Conservation (phyloP, 345 rosid genomes). For the Lepidium didymum region DNA sequence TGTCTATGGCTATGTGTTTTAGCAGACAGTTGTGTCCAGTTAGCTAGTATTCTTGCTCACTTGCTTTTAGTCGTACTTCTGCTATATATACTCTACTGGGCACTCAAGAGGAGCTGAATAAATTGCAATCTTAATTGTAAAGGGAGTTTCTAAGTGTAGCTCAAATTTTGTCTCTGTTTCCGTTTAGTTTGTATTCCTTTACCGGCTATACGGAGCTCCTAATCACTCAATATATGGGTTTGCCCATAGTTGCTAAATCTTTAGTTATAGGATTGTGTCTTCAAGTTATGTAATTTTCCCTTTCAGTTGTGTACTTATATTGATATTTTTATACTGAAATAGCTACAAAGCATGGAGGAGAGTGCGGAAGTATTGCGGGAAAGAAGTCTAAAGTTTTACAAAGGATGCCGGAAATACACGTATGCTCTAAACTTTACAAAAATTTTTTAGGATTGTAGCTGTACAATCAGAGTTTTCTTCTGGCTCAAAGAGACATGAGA, state of each 20-base stretch:
- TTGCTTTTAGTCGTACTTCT: not conserved
- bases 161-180: not conserved
- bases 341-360: conserved; percentile 94
- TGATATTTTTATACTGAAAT: conserved; percentile 24
- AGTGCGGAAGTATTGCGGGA: conserved; percentile 75
- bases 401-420: conserved; percentile 99
- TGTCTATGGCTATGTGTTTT: not conserved
- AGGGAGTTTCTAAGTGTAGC: not conserved
- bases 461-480: not conserved
- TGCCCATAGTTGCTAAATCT: not conserved
- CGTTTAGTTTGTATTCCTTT: not conserved
- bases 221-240: not conserved
- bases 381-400: conserved; percentile 88
- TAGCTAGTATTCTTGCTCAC: not conserved
- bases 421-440: conserved; percentile 29
- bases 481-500: not conserved
- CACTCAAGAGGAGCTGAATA: not conserved
- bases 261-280: not conserved
- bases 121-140: not conserved
- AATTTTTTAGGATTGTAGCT: not conserved
- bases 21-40: not conserved
- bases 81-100: not conserved
- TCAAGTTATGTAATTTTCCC: not conserved
- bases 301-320: not conserved
- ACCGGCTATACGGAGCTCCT: not conserved